Conservation (phyloP, 371 early-diverging fungal species). For the Rhizopus stolonifer region DNA sequence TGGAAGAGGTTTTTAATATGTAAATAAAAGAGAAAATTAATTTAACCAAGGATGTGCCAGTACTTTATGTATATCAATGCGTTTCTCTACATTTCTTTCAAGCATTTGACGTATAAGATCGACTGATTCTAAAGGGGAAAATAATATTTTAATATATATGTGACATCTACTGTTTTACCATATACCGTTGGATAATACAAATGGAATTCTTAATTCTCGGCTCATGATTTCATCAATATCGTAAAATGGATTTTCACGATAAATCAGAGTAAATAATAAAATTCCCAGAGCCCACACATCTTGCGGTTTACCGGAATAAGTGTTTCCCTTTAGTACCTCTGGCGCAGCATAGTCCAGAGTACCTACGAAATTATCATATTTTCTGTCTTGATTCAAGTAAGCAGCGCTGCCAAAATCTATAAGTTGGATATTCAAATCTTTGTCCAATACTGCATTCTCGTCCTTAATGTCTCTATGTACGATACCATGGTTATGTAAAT, state of each 20-base stretch:
- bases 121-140: constrained; percentile 43
- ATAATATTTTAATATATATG: too few relatives aligned
- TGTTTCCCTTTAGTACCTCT: constrained; percentile 68
- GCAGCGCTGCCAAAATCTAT: constrained; percentile 81
- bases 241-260: constrained; percentile 81
- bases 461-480: constrained; percentile 82
- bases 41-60: constrained; percentile 58
- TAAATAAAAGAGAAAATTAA: constrained; percentile 3
- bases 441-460: constrained; percentile 70
- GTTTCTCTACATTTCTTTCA: constrained; percentile 49
- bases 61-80: constrained; percentile 57
- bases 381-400: constrained; percentile 56
- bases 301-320: constrained; percentile 74
- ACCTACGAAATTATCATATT: constrained; percentile 74
- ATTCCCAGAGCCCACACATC: constrained; percentile 88
- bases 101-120: constrained; percentile 59
- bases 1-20: constrained; percentile 42
- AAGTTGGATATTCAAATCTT: constrained; percentile 30
- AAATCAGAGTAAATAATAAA: constrained; percentile 77
- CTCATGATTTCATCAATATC: constrained; percentile 73
- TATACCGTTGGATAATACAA: constrained; percentile 66
- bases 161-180: too few relatives aligned
- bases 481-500: constrained; percentile 69
- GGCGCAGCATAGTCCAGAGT: constrained; percentile 77
- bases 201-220: constrained; percentile 65